phyloP scores from a whole-genome alignment of 139 green algal species.

The Chlamydomonas sphaeroides region DNA sequence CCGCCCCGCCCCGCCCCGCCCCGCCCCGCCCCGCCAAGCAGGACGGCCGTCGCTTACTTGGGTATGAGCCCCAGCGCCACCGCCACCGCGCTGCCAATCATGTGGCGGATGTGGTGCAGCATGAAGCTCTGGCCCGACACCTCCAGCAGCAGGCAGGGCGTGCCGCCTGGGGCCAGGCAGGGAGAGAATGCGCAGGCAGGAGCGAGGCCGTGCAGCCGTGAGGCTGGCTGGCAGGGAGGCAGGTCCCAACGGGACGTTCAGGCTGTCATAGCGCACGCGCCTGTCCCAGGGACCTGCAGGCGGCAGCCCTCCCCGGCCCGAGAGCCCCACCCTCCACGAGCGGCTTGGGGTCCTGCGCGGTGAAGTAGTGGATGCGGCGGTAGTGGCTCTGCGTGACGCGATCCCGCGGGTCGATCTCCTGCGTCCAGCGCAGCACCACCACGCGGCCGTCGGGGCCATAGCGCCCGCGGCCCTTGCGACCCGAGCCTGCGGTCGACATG shows the following conservation, averaged over 20 bases:
- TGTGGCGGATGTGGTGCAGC: constrained; percentile 84
- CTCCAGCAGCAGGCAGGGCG: constrained; percentile 61
- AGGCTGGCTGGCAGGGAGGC: no score
- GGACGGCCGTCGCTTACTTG: not conserved
- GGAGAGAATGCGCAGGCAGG: no score
- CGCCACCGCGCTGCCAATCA: constrained; percentile 76
- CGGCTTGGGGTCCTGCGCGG: constrained; percentile 30
- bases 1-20: not conserved
- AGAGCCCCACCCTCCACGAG: constrained; percentile 49
- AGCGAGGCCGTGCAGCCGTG: no score
- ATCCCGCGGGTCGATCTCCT: constrained; percentile 23
- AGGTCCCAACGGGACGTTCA: no score
- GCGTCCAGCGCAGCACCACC: constrained; percentile 14
- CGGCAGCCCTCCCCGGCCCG: not conserved
- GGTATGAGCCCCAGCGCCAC: constrained; percentile 67
- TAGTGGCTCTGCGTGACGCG: constrained; percentile 17
- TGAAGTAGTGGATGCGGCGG: constrained; percentile 30
- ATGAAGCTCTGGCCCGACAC: constrained; percentile 79
- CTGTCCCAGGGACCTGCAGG: no score
- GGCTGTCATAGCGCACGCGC: no score
- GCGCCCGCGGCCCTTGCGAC: not conserved
- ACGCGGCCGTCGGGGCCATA: constrained; percentile 19
- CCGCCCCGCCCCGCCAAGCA: not conserved
- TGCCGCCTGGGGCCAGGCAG: constrained; percentile 49
- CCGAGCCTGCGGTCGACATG: no score